A percentile compares a stretch with the other conserved stretches of the same genome.
Conservation (phyloP, 164 flowering plant genomes). For the Vitis rupestris region DNA sequence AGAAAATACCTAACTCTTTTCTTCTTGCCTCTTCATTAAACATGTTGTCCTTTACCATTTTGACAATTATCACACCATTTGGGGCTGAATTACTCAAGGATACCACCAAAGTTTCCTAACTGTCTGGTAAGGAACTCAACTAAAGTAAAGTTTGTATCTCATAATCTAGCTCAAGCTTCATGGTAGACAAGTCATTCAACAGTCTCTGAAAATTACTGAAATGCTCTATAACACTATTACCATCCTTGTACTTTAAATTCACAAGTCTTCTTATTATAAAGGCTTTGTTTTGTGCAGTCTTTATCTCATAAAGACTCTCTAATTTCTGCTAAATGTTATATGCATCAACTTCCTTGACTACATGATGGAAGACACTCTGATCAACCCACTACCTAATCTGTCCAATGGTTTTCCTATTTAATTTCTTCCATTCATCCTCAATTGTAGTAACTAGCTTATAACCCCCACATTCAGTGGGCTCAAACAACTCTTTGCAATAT, state of each 20-base stretch:
- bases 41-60: no score
- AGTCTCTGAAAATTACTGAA: slow-evolving; percentile 8
- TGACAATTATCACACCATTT: no score
- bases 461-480: no score
- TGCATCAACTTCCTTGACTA: neutral
- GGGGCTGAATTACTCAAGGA: no score
- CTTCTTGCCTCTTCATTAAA: no score
- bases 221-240: slow-evolving; percentile 4
- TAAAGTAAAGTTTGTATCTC: slow-evolving; percentile 14
- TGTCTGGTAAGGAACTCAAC: neutral
- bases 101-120: slow-evolving; percentile 14
- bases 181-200: slow-evolving; percentile 8
- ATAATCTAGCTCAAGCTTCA: slow-evolving; percentile 12
- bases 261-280: slow-evolving; percentile 12
- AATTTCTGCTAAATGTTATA: slow-evolving; percentile 11
- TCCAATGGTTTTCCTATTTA: no score
- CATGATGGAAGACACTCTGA: no score
- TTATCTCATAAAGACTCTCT: slow-evolving; percentile 12
- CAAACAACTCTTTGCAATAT: no score
- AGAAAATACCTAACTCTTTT: no score
- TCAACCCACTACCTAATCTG: no score
- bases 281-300: slow-evolving; percentile 11
- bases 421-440: no score
- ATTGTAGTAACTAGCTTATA: no score
- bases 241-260: slow-evolving; percentile 9